Evolutionary conservation across 1,284 basidiomycete genomes (phyloP), one percentile per base, ranked within the genome.

Genomic region (Apiotrichum gamsii): DNA sequence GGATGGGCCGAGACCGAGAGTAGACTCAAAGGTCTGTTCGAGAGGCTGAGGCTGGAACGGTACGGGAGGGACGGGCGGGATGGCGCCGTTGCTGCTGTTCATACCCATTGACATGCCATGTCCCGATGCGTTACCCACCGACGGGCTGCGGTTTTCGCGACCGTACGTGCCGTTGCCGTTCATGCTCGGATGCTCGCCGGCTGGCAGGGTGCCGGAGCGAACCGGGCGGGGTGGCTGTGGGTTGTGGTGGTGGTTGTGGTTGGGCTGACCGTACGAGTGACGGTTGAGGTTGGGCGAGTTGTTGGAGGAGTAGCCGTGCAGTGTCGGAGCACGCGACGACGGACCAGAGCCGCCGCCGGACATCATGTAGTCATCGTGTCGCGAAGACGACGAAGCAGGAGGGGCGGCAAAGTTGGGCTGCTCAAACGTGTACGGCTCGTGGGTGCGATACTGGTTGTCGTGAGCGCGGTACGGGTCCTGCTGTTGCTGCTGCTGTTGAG

Each of bases 231-330:
- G 62, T 21, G 67, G 65, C 16, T 66, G 40, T 39, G 49, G 18
- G 34, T 25, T 10, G 30, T 32, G 25, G 25, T 11, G 8, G 6
- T 28, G 25, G 25, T 28, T 28, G 25, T 11, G 8, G 31, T 37
- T 30, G 31, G 24, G 23, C 19, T 30, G 39, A 5, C 45, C 39
- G 34, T 51, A 52, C 11, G 69, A 72, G 48, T 67, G 67, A 39
- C 69, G 50, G 52, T 72, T 72, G 14, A 62, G 60, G 52, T 65
- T 70, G 20, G 69, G 69, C 16, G 69, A 70, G 39, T 58, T 63
- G 15, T 59, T 39, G 4, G 60, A 55, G 6, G 66, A 67, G 41
- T 64, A 61, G 11, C 54, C 55, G 35, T 52, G 30, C 24, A 48
- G 35, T 28, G 56, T 47, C 13, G 47, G 53, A 4, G 40, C 36